Conservation (phyloP, 352 stramenopile genomes). For the Lagenidium sp. region DNA sequence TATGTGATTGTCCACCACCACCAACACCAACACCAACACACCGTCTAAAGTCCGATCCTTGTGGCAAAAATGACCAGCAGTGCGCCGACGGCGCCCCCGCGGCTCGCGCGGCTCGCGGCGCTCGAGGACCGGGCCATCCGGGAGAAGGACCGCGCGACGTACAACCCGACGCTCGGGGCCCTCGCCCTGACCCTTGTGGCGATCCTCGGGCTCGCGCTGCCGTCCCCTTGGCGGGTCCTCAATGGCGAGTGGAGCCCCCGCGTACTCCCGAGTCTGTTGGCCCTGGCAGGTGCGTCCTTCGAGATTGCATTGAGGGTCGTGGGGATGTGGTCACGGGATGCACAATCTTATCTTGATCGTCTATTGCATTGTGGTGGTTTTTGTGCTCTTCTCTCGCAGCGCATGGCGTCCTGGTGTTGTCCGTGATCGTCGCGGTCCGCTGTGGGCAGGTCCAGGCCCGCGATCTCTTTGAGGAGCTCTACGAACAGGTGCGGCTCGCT, state of each 20-base stretch:
- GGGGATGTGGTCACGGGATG: too few species aligned
- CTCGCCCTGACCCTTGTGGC: slow-evolving; percentile 23
- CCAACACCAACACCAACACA: too few species aligned
- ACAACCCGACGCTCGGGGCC: slow-evolving; percentile 48
- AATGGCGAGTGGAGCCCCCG: slow-evolving; percentile 63
- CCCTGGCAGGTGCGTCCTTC: slow-evolving; percentile 26
- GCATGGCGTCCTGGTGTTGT: slow-evolving; percentile 42
- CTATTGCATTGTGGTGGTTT: background rate
- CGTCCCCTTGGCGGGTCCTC: slow-evolving; percentile 56
- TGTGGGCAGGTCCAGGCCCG: slow-evolving; percentile 56
- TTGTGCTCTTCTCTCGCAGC: slow-evolving; percentile 13
- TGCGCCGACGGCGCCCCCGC: slow-evolving; percentile 6
- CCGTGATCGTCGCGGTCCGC: slow-evolving; percentile 40
- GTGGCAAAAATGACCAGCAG: slow-evolving; percentile 6
- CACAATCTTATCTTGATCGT: background rate
- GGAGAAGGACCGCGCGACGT: slow-evolving; percentile 48
- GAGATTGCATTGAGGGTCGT: background rate
- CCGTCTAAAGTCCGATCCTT: too few species aligned
- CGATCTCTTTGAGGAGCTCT: slow-evolving; percentile 33
- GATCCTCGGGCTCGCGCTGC: slow-evolving; percentile 41
- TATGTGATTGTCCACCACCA: too few species aligned
- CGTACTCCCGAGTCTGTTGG: slow-evolving; percentile 35
- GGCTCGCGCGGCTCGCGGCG: slow-evolving; percentile 25
- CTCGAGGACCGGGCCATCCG: slow-evolving; percentile 61
- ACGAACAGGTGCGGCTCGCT: slow-evolving; percentile 45